These are phyloP conservation scores for Fusarium sarcochroum DNA, from an alignment of 2,329 filamentous ascomycete genomes.

Conservation along the genomic window DNA sequence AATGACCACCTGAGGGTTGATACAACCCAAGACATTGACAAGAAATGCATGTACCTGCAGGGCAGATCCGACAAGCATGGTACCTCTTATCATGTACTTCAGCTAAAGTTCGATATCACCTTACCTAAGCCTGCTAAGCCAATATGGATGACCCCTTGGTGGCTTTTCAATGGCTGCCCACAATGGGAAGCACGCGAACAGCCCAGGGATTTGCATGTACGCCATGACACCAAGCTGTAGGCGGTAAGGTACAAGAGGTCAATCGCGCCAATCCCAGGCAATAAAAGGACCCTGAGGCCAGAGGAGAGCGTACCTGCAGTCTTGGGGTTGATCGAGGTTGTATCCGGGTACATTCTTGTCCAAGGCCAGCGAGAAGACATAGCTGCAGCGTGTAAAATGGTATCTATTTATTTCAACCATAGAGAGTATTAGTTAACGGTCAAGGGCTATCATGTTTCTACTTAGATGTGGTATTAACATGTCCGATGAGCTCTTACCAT, in stretches of 20 bases:
- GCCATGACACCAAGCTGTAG: slow-evolving; percentile 37
- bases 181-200: slow-evolving; percentile 29
- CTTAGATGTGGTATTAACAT: no score
- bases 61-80: slow-evolving; percentile 45
- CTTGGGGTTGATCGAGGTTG: slow-evolving; percentile 11
- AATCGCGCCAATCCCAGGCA: slow-evolving; percentile 42
- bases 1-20: slow-evolving; percentile 8
- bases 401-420: not conserved
- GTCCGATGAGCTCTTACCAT: no score
- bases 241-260: slow-evolving; percentile 35
- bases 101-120: slow-evolving; percentile 11
- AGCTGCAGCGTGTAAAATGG: not conserved
- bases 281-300: slow-evolving; percentile 22
- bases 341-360: slow-evolving; percentile 8
- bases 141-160: slow-evolving; percentile 10
- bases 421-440: not conserved
- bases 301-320: slow-evolving; percentile 41
- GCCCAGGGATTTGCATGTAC: slow-evolving; percentile 39
- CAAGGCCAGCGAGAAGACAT: not conserved
- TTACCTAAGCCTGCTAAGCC: slow-evolving; percentile 31
- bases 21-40: slow-evolving; percentile 39
- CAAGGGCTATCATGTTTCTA: not conserved
- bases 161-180: slow-evolving; percentile 39
- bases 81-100: slow-evolving; percentile 25
- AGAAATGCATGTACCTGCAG: slow-evolving; percentile 43